Percentiles rank a stretch among this genome's conserved stretches.
phyloP scores from a whole-genome alignment of 1,284 basidiomycete species.

The Trichosporon asahii region DNA sequence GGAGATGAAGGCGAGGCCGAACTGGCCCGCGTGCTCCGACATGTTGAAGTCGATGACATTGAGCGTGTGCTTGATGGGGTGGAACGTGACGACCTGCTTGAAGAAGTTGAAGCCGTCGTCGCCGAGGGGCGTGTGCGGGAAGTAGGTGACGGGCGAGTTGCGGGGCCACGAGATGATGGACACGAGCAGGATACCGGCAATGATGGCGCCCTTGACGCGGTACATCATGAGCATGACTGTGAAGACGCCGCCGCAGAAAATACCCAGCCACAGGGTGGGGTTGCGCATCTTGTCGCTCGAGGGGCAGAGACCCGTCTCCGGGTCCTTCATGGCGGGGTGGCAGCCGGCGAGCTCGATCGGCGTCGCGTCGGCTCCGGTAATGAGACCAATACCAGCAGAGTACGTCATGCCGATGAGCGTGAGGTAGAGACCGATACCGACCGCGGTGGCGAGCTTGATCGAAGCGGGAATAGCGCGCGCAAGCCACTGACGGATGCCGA shows the following conservation, averaged over 20 bases:
- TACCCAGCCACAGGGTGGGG: slow-evolving; percentile 66
- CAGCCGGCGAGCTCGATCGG: slow-evolving; percentile 81
- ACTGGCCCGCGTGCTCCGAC: slow-evolving; percentile 16
- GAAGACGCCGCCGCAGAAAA: slow-evolving; percentile 79
- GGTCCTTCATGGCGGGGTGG: slow-evolving; percentile 43
- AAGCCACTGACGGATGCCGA: slow-evolving; percentile 87
- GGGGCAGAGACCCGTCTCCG: slow-evolving; percentile 59
- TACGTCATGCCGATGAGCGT: slow-evolving; percentile 54
- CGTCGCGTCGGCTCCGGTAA: slow-evolving; percentile 70
- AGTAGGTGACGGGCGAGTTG: slow-evolving; percentile 71
- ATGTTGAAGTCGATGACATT: slow-evolving; percentile 24
- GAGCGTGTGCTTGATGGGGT: slow-evolving; percentile 23
- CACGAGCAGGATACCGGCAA: slow-evolving; percentile 65
- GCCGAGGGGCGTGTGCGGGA: slow-evolving; percentile 68
- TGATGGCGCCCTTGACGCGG: slow-evolving; percentile 65
- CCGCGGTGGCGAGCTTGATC: slow-evolving; percentile 75
- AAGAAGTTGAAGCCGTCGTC: slow-evolving; percentile 78
- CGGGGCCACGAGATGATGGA: slow-evolving; percentile 85
- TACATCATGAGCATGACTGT: slow-evolving; percentile 78
- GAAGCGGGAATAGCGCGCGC: slow-evolving; percentile 83
- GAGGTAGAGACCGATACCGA: slow-evolving; percentile 77
- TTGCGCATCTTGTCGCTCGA: slow-evolving; percentile 55
- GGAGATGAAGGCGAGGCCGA: slow-evolving; percentile 39
- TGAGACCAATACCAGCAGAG: slow-evolving; percentile 68
- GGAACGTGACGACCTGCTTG: slow-evolving; percentile 66